Evolutionary conservation across 1,284 basidiomycete species (phyloP).

Genomic region (Rhizopogon hawkerae): DNA sequence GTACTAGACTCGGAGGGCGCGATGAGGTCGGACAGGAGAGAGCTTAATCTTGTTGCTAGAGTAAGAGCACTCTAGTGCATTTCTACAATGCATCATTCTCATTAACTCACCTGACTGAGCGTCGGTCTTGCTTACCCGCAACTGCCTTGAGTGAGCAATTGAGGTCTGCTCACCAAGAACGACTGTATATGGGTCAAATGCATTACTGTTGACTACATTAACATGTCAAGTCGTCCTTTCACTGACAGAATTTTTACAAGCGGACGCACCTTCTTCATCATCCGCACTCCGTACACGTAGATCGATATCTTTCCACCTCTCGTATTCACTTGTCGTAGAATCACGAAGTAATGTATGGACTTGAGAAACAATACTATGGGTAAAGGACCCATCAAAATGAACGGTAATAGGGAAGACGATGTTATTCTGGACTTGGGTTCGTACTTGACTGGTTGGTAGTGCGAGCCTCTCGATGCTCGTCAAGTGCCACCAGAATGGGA

Average conservation of each 20-base stretch:
- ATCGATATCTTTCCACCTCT: slow-evolving; percentile 34
- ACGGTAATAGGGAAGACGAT: slow-evolving; percentile 48
- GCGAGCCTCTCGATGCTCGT: slow-evolving; percentile 78
- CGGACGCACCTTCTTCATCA: slow-evolving; percentile 24
- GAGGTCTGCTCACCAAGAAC: slow-evolving; percentile 20
- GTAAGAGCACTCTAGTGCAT: neutral
- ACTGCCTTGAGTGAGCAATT: slow-evolving; percentile 15
- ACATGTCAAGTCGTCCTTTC: slow-evolving; percentile 9
- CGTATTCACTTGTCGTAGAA: slow-evolving; percentile 16
- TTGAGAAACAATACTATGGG: slow-evolving; percentile 10
- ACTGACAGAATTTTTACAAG: neutral
- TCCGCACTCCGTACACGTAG: slow-evolving; percentile 23
- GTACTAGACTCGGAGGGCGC: slow-evolving; percentile 39
- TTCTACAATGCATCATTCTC: neutral
- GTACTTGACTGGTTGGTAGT: slow-evolving; percentile 59
- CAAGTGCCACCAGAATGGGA: slow-evolving; percentile 85
- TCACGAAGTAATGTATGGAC: slow-evolving; percentile 20
- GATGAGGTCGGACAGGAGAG: slow-evolving; percentile 40
- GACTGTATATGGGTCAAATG: slow-evolving; percentile 17
- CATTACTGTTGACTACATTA: slow-evolving; percentile 12
- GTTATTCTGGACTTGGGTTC: slow-evolving; percentile 38
- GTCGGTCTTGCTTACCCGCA: slow-evolving; percentile 19
- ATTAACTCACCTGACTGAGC: slow-evolving; percentile 21
- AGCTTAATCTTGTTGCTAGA: slow-evolving; percentile 27
- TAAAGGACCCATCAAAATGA: slow-evolving; percentile 32